Conservation (phyloP, 192 early-diverging fungal genomes). For the Funneliformis geosporum region DNA sequence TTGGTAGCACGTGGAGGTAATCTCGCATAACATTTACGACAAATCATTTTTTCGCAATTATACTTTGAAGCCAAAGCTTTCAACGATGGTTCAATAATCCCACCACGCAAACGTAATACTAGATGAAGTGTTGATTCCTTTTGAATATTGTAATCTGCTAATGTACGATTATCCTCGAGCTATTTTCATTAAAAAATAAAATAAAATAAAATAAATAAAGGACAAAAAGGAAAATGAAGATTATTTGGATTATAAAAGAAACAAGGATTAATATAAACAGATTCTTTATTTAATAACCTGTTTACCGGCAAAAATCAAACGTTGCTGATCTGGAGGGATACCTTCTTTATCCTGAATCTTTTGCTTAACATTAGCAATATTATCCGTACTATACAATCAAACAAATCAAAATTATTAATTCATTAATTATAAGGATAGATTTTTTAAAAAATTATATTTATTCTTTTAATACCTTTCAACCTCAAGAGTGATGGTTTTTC, state of each 20-base stretch:
- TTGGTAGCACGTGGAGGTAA: conserved; percentile 99
- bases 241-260: no score
- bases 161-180: conserved; percentile 97
- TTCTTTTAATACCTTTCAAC: conserved; percentile 52
- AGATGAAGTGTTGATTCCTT: conserved; percentile 99
- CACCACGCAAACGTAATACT: conserved; percentile 95
- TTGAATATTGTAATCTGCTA: conserved; percentile 99
- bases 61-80: conserved; percentile 98
- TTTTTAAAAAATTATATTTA: not conserved
- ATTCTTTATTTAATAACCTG: conserved; percentile 36
- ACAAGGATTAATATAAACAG: not conserved
- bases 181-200: conserved; percentile 37
- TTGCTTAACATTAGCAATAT: conserved; percentile 77
- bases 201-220: not conserved
- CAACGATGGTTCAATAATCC: conserved; percentile 97
- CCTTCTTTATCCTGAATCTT: conserved; percentile 88
- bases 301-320: conserved; percentile 99
- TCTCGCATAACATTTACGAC: conserved; percentile 99
- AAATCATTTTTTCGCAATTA: conserved; percentile 99
- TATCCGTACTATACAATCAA: conserved; percentile 54
- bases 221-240: no score
- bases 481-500: conserved; percentile 79
- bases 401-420: not conserved
- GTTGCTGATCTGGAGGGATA: conserved; percentile 99
- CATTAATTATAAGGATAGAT: not conserved